Evolutionary conservation across 2,329 filamentous ascomycete genomes (phyloP).

Genomic region (Ciborinia camelliae): DNA sequence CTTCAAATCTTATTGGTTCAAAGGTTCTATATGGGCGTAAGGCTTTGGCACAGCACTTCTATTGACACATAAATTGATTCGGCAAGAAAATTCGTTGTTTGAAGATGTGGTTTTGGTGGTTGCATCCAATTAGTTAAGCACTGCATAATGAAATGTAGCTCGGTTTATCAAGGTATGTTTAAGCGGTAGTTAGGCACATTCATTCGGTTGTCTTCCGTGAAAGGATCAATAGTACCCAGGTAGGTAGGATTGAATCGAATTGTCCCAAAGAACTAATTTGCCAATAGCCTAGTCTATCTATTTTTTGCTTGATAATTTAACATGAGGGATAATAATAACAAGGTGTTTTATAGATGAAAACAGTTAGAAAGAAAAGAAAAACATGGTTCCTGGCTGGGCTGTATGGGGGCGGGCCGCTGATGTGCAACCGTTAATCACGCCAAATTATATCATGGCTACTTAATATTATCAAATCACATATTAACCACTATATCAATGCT

Average conservation of each 20-base stretch:
- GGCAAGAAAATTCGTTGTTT: background rate
- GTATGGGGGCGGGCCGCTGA: background rate
- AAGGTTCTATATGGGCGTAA: background rate
- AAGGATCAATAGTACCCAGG: background rate
- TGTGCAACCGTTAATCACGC: conserved; percentile 16
- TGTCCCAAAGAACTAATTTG: background rate
- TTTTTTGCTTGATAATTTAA: background rate
- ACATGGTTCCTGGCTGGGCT: background rate
- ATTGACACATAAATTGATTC: conserved; percentile 12
- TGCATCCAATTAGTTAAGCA: background rate
- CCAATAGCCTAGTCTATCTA: background rate
- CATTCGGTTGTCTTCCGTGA: conserved; percentile 3
- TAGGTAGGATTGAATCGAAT: background rate
- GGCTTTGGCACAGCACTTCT: conserved; percentile 5
- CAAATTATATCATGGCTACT: conserved; percentile 8
- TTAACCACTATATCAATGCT: background rate
- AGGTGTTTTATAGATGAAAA: background rate
- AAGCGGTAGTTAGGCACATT: conserved; percentile 7
- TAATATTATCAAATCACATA: conserved; percentile 16
- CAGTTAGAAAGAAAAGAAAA: background rate
- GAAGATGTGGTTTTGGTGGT: background rate
- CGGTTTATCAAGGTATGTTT: conserved; percentile 13
- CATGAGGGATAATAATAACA: background rate
- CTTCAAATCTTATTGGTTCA: conserved; percentile 2
- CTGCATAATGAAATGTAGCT: conserved; percentile 2